phyloP scores from a whole-genome alignment of 345 rosid genomes.

The Camelina hispida region DNA sequence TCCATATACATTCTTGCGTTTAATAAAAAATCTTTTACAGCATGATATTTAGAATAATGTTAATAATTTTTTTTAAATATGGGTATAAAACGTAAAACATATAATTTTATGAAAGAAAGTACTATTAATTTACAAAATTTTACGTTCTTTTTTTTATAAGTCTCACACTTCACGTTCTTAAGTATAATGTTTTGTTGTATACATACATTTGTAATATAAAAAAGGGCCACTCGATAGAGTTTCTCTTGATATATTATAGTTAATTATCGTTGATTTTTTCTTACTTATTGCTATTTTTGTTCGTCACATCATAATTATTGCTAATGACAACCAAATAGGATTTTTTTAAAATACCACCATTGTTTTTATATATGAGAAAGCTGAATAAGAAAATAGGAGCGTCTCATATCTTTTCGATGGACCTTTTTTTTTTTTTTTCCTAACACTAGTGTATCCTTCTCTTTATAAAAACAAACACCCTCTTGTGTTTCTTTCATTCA shows the following conservation, averaged over 20 bases:
- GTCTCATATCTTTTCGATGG: slow-evolving; percentile 4
- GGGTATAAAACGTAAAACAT: background rate
- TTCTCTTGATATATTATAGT: background rate
- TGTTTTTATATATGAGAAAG: slow-evolving; percentile 10
- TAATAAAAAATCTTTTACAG: too few species aligned
- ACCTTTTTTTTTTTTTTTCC: background rate
- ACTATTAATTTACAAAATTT: background rate
- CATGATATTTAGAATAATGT: background rate
- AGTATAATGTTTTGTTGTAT: background rate
- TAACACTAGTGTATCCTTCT: slow-evolving; percentile 2
- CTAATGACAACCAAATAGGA: slow-evolving; percentile 32
- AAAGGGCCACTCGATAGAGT: background rate
- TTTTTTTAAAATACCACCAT: slow-evolving; percentile 25
- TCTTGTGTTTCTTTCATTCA: slow-evolving; percentile 39
- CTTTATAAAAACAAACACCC: slow-evolving; percentile 38
- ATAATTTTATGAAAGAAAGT: background rate
- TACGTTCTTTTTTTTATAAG: background rate
- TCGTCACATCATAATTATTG: slow-evolving; percentile 21
- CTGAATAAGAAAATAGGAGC: slow-evolving; percentile 23
- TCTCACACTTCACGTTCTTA: background rate
- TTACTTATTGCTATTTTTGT: background rate
- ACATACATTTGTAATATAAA: background rate
- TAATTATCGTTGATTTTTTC: slow-evolving; percentile 24
- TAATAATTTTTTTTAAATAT: background rate
- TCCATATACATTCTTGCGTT: background rate